Evolutionary conservation across 2,329 filamentous ascomycete genomes (phyloP).

Genomic region (Colletotrichum liriopes): DNA sequence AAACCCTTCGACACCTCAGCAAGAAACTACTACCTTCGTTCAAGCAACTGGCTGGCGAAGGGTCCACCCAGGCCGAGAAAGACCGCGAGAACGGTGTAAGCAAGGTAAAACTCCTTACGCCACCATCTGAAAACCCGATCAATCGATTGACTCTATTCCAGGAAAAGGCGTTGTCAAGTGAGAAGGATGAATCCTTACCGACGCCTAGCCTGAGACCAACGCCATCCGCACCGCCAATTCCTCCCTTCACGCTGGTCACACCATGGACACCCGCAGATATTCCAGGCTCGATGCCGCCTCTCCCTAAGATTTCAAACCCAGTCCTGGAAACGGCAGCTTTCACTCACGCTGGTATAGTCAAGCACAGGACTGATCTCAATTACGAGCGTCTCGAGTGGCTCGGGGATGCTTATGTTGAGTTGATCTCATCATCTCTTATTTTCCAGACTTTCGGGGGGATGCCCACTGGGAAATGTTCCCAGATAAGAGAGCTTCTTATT

Average conservation of each 20-base stretch:
- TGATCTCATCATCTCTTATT: conserved; percentile 83
- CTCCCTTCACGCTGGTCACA: conserved; percentile 50
- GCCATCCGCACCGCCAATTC: conserved; percentile 21
- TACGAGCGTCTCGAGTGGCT: conserved; percentile 93
- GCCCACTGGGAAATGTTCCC: conserved; percentile 78
- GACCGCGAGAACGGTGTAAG: background rate
- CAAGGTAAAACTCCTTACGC: background rate
- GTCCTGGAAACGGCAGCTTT: conserved; percentile 75
- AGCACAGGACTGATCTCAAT: conserved; percentile 58
- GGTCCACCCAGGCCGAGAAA: background rate
- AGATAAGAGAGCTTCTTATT: conserved; percentile 84
- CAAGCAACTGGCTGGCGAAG: conserved; percentile 39
- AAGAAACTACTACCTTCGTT: conserved; percentile 50
- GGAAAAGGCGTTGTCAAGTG: background rate
- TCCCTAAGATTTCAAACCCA: conserved; percentile 74
- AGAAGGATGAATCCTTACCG: no score
- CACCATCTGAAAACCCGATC: no score
- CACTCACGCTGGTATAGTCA: conserved; percentile 71
- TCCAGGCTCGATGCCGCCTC: conserved; percentile 64
- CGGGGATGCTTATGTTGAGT: conserved; percentile 88
- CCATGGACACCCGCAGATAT: conserved; percentile 69
- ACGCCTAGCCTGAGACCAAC: background rate
- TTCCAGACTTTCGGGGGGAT: conserved; percentile 79
- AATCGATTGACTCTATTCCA: background rate
- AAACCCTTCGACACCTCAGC: conserved; percentile 43